Evolutionary conservation across 2,329 filamentous ascomycete species (phyloP).

Genomic region (Talaromyces pinophilus): DNA sequence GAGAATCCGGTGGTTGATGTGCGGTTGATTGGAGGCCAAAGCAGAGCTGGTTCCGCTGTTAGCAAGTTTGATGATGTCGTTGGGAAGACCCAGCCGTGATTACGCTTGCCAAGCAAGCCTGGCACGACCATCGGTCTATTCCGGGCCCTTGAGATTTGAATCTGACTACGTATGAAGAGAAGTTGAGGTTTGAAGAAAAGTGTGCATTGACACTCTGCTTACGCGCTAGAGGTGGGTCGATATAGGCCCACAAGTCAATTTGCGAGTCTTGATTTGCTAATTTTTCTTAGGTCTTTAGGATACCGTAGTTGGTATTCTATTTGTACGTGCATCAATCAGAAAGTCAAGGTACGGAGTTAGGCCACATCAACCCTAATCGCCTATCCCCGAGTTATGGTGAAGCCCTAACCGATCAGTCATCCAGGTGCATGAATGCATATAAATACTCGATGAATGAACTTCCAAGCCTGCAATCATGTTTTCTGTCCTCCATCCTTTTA

Average conservation of each 20-base stretch:
- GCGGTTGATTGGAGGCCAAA: no score
- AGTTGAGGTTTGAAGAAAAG: neutral
- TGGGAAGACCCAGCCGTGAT: no score
- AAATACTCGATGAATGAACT: neutral
- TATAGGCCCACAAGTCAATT: neutral
- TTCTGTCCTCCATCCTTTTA: neutral
- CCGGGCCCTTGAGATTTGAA: no score
- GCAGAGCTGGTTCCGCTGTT: no score
- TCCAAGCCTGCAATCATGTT: neutral
- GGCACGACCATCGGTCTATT: no score
- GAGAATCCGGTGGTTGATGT: no score
- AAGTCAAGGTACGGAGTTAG: neutral
- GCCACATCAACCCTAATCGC: neutral
- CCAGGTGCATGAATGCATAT: neutral
- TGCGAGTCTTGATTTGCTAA: neutral
- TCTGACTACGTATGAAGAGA: neutral
- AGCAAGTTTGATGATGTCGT: no score
- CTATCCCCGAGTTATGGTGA: neutral
- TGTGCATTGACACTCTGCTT: neutral
- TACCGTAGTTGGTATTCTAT: neutral
- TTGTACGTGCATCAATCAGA: no score
- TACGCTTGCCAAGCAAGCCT: no score
- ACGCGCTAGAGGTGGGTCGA: neutral
- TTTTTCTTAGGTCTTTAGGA: neutral
- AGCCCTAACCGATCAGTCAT: neutral